Base-by-base conservation (phyloP, 2,329 filamentous ascomycete species). In the Sordariomycetes sp. region DNA sequence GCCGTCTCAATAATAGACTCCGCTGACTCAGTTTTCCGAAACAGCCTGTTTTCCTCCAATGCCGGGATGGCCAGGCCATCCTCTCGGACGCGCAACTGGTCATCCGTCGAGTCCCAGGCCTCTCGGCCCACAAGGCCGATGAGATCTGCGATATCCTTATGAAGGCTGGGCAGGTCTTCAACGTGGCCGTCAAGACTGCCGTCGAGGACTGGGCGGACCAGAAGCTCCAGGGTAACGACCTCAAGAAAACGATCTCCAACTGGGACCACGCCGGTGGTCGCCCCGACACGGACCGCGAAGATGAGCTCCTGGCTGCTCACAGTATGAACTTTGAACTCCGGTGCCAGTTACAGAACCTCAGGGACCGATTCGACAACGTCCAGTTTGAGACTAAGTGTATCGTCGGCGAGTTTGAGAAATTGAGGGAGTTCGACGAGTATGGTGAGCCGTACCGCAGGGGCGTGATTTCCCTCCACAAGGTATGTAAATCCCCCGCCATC, bases 21-120 rank as follows among this genome's bases (percentile, higher is more conserved):
- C 40, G 40, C 40, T 50, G 20, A 50, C 46, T 12, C 46, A 3
- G 3, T 22, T 48, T 53, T 43, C 34, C 2, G 28, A 28, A 22
- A 16, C 12, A 74, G 72, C 66, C 69, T 12, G 70, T 71, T 1
- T 71, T 71, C 58, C 65, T 64, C 34, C 68, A 70, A 57, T 67
- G 66, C 3, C 69, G 71, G 10, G 59, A 62, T 7, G 65, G 67
- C 48, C 72, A 74, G 54, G 66, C 71, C 54, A 67, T 71, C 4
- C 66, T 74, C 16, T 67, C 69, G 62, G 71, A 70, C 60, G 65
- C 72, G 2, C 71, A 73, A 59, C 71, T 70, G 4, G 68, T 68
- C 2, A 66, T 74, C n/a, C 70, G 71, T 3, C 69, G 71, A 50
- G 72, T 74, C 68, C 70, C 72, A 7, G 71, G 71, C 11, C 67